Conservation (phyloP, 2,329 filamentous ascomycete genomes). For the Alternaria panax region DNA sequence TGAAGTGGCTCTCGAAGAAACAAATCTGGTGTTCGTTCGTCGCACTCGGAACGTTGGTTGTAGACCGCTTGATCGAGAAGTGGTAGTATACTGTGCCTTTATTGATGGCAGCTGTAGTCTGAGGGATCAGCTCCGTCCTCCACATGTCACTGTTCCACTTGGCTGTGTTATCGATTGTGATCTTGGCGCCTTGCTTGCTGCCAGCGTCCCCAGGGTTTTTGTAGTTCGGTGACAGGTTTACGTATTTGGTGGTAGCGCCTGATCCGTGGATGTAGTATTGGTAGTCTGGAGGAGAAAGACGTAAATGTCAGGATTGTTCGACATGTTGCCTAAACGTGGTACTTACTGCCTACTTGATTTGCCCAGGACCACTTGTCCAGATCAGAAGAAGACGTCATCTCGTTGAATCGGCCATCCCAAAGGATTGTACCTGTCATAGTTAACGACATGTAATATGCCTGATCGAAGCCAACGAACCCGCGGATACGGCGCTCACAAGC, state of each 20-base stretch:
- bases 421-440: conserved; percentile 56
- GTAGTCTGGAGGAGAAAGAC: neutral
- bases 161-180: conserved; percentile 69
- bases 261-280: conserved; percentile 76
- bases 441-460: neutral
- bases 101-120: conserved; percentile 71
- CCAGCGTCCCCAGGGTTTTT: conserved; percentile 71
- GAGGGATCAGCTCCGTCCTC: conserved; percentile 76
- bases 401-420: conserved; percentile 73
- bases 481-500: conserved; percentile 44
- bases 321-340: conserved; percentile 55
- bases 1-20: conserved; percentile 75
- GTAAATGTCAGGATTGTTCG: neutral
- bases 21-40: conserved; percentile 72
- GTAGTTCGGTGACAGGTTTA: conserved; percentile 66
- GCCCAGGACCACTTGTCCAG: conserved; percentile 70
- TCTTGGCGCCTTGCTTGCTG: conserved; percentile 70
- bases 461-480: conserved; percentile 24
- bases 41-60: conserved; percentile 66
- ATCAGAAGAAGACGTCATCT: conserved; percentile 61
- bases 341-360: conserved; percentile 70
- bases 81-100: conserved; percentile 74
- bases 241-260: conserved; percentile 63
- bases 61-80: conserved; percentile 69
- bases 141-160: conserved; percentile 81